Conservation (phyloP, 768 basidiomycete genomes). For the Tylopilus subfusipes region DNA sequence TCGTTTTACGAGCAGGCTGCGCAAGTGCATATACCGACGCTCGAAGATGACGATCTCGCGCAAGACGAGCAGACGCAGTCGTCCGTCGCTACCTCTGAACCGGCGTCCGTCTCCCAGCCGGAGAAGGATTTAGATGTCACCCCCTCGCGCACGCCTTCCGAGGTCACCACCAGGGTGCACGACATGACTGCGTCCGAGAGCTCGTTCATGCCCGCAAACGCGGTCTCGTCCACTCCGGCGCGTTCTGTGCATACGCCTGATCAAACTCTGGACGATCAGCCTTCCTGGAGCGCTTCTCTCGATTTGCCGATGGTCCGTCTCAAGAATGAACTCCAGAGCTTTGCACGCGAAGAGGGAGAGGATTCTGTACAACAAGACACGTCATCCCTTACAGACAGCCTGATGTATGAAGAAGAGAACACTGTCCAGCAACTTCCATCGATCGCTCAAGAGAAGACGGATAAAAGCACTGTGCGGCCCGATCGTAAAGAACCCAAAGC, state of each 20-base stretch:
- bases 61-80: conserved; percentile 47
- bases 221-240: conserved; percentile 78
- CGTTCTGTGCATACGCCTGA: conserved; percentile 31
- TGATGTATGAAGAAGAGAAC: conserved; percentile 30
- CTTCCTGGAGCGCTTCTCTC: conserved; percentile 71
- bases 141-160: conserved; percentile 11
- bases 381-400: conserved; percentile 24
- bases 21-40: conserved; percentile 75
- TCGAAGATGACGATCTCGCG: conserved; percentile 61
- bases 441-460: conserved; percentile 46
- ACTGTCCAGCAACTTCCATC: conserved; percentile 23
- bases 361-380: conserved; percentile 26
- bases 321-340: conserved; percentile 56
- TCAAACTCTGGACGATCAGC: conserved; percentile 44
- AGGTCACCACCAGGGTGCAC: conserved; percentile 18
- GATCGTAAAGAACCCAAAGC: conserved; percentile 51
- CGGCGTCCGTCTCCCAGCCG: conserved; percentile 7
- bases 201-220: conserved; percentile 73
- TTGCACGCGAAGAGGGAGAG: conserved; percentile 40
- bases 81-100: conserved; percentile 17
- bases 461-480: conserved; percentile 39
- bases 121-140: conserved; percentile 8
- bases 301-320: conserved; percentile 72
- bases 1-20: conserved; percentile 96
- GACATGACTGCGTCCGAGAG: conserved; percentile 53